phyloP scores from a whole-genome alignment of 208 protist genomes.

The Leishmania braziliensis region DNA sequence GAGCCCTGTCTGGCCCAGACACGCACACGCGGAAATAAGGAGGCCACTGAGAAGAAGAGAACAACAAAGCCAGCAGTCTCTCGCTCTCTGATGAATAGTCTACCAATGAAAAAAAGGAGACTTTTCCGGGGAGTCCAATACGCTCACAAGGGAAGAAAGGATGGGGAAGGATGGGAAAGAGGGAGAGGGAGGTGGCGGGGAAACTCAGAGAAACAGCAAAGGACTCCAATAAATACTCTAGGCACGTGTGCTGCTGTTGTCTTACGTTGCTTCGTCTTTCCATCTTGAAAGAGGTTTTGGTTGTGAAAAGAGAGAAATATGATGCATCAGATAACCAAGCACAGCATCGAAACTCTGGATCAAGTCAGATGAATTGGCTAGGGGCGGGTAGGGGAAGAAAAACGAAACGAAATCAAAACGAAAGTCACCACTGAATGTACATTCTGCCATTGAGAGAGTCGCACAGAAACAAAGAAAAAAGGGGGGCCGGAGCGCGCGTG shows the following conservation, averaged over 20 bases:
- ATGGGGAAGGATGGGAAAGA: too few relatives aligned
- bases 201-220: not conserved
- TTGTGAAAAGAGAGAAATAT: not conserved
- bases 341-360: too few relatives aligned
- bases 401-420: too few relatives aligned
- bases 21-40: not conserved
- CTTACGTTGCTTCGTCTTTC: too few relatives aligned
- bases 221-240: not conserved
- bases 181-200: not conserved
- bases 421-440: too few relatives aligned
- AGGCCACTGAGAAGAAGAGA: not conserved
- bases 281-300: not conserved
- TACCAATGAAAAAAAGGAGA: not conserved
- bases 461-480: too few relatives aligned
- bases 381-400: too few relatives aligned
- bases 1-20: not conserved
- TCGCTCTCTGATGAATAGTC: not conserved
- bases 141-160: not conserved
- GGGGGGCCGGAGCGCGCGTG: too few relatives aligned
- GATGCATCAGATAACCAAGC: not conserved
- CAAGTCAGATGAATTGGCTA: too few relatives aligned
- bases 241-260: too few relatives aligned
- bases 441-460: too few relatives aligned
- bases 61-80: not conserved
- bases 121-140: not conserved